These are phyloP conservation scores for Colletotrichum agaves DNA, from an alignment of 2,329 filamentous ascomycete species.

Conservation along the genomic window DNA sequence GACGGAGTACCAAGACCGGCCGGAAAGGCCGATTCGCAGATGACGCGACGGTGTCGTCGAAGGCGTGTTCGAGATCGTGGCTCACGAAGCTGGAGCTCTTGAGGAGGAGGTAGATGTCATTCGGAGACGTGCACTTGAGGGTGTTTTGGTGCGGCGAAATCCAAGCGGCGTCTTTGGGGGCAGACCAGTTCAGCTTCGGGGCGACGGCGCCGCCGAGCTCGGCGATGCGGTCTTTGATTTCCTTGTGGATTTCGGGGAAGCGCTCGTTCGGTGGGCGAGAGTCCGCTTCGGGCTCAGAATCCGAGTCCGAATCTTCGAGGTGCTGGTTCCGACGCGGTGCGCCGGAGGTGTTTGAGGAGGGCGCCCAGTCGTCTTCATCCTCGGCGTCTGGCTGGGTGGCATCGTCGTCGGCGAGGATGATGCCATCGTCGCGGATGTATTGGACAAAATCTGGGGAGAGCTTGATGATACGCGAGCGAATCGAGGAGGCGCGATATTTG, in stretches of 20 bases:
- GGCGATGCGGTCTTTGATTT: constrained; percentile 80
- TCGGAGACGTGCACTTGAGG: constrained; percentile 87
- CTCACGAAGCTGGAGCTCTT: constrained; percentile 96
- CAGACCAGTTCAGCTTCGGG: constrained; percentile 97
- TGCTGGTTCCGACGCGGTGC: constrained; percentile 41
- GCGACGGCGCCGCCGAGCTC: constrained; percentile 87
- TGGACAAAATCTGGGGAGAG: constrained; percentile 80
- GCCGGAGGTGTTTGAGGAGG: constrained; percentile 32
- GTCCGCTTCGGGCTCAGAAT: constrained; percentile 60
- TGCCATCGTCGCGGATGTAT: constrained; percentile 93
- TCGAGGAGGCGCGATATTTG: constrained; percentile 78
- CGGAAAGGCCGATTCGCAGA: constrained; percentile 59
- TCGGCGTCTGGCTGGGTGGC: constrained; percentile 64
- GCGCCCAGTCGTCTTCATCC: constrained; percentile 63
- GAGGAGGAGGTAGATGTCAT: constrained; percentile 92
- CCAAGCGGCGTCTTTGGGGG: constrained; percentile 95
- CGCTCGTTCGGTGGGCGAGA: constrained; percentile 62
- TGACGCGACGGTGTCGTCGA: constrained; percentile 74
- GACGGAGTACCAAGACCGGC: constrained; percentile 85
- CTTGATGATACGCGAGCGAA: constrained; percentile 87
- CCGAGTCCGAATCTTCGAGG: constrained; percentile 55
- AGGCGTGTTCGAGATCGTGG: constrained; percentile 93
- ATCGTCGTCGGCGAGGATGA: constrained; percentile 82
- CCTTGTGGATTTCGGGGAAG: constrained; percentile 78
- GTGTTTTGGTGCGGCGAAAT: constrained; percentile 87